Evolutionary conservation across 371 early-diverging fungal genomes (phyloP), one percentile per base, ranked within the genome.

Genomic region (Syncephalastrum monosporum): DNA sequence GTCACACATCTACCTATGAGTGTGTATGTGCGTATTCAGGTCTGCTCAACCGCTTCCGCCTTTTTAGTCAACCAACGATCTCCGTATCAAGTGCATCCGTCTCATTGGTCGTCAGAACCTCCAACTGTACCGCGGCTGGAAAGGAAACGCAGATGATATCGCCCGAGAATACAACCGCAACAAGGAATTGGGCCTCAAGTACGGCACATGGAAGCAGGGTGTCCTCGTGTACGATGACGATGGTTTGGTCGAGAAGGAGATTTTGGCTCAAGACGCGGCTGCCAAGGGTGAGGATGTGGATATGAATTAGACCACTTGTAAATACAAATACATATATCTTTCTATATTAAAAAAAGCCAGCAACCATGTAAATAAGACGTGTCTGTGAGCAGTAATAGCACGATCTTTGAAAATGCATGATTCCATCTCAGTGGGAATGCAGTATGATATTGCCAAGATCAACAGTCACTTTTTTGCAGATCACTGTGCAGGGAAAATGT

Each of bases 31-130:
- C 17, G 8, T 42, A 57, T 12, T 1, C 7, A 27, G 10, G 38
- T 10, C 0, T 63, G 15, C 41, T 23, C 45, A 41, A 25, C 50
- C 24, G 14, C 38, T 48, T 10, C 48, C 21, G 14, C n/a, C 19
- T 47, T 43, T 43, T 17, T 67, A 90, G 91, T 77, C 82, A 19
- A 84, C 84, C 16, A 91, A 94, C 53, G 95, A 94, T 60, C 75
- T 94, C 27, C 85, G 94, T 53, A 78, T 94, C 57, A 93, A 92
- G 57, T 71, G 91, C 10, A 92, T 93, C 62, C 80, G 94, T 33
- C 63, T 93, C 47, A 87, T 94, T 53, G 95, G 95, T 42, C 85
- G 95, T 33, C 95, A 94, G 57, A 94, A 93, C 56, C 69, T 93
- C 45, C 92, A 94, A 65, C 66, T 91, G 27, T 93, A 93, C 68